phyloP scores from a whole-genome alignment of 2,329 filamentous ascomycete genomes.

The Stachybotrys chlorohalonatus region DNA sequence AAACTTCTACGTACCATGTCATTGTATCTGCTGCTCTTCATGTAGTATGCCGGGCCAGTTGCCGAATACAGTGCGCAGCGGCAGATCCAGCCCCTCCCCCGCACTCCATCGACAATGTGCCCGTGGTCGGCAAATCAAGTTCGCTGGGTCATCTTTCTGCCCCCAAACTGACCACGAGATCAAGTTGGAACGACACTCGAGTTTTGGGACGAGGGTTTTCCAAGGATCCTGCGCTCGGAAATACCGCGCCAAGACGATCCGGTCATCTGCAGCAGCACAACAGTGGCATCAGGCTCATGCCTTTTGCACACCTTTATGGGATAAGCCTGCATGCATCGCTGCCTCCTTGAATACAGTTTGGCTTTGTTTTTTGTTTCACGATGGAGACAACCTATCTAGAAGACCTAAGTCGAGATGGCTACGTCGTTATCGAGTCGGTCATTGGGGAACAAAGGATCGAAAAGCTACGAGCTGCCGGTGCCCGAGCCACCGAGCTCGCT shows the following conservation, averaged over 20 bases:
- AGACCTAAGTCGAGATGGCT: constrained; percentile 62
- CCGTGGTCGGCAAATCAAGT: not conserved
- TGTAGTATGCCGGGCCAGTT: not conserved
- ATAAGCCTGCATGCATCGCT: too few species aligned
- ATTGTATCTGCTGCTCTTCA: too few species aligned
- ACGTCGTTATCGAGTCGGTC: constrained; percentile 60
- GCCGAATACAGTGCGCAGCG: not conserved
- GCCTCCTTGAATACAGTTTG: not conserved
- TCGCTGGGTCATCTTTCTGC: not conserved
- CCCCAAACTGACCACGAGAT: not conserved
- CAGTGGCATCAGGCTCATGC: too few species aligned
- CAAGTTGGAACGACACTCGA: not conserved
- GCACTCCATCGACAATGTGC: not conserved
- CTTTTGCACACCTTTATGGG: too few species aligned
- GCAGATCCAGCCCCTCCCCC: not conserved
- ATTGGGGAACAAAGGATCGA: constrained; percentile 47
- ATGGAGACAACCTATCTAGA: constrained; percentile 12
- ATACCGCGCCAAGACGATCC: not conserved
- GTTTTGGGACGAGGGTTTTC: not conserved
- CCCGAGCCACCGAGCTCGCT: constrained; percentile 48
- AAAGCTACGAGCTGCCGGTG: constrained; percentile 50
- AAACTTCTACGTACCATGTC: too few species aligned
- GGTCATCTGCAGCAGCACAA: not conserved
- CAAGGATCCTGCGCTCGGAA: not conserved
- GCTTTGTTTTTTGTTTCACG: too few species aligned